Conservation (phyloP, 2,329 filamentous ascomycete species). For the Cordyceps pruinosa region DNA sequence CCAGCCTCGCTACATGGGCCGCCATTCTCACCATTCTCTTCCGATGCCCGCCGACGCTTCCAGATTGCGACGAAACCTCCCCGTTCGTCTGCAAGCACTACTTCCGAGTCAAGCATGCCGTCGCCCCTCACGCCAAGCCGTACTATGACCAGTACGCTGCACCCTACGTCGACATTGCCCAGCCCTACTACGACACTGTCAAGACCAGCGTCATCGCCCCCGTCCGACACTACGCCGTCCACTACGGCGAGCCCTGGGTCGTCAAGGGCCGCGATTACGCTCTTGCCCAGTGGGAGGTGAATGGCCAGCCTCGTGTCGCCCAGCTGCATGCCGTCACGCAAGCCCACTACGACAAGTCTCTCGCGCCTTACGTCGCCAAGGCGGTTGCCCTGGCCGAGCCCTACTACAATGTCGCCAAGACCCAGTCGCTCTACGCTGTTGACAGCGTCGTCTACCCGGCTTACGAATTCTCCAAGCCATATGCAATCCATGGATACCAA, state of each 20-base stretch:
- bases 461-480: slow-evolving; percentile 68
- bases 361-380: slow-evolving; percentile 69
- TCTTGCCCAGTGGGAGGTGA: slow-evolving; percentile 69
- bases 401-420: slow-evolving; percentile 62
- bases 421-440: slow-evolving; percentile 60
- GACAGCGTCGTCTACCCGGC: slow-evolving; percentile 67
- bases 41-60: slow-evolving; percentile 66
- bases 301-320: slow-evolving; percentile 66
- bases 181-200: slow-evolving; percentile 64
- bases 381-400: slow-evolving; percentile 54
- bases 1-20: slow-evolving; percentile 78
- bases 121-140: slow-evolving; percentile 70
- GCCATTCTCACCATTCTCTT: slow-evolving; percentile 73
- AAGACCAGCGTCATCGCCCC: slow-evolving; percentile 64
- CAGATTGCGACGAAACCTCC: slow-evolving; percentile 60
- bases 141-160: slow-evolving; percentile 82
- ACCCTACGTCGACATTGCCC: slow-evolving; percentile 69
- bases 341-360: slow-evolving; percentile 59
- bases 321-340: slow-evolving; percentile 55
- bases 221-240: slow-evolving; percentile 56
- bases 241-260: slow-evolving; percentile 69
- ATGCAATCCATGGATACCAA: slow-evolving; percentile 61
- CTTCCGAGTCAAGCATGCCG: slow-evolving; percentile 53
- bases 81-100: slow-evolving; percentile 81
- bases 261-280: slow-evolving; percentile 60